Percentiles rank a stretch among this genome's conserved stretches.
Conservation (phyloP, 148 eudicot genomes). For the Talinum fruticosum region DNA sequence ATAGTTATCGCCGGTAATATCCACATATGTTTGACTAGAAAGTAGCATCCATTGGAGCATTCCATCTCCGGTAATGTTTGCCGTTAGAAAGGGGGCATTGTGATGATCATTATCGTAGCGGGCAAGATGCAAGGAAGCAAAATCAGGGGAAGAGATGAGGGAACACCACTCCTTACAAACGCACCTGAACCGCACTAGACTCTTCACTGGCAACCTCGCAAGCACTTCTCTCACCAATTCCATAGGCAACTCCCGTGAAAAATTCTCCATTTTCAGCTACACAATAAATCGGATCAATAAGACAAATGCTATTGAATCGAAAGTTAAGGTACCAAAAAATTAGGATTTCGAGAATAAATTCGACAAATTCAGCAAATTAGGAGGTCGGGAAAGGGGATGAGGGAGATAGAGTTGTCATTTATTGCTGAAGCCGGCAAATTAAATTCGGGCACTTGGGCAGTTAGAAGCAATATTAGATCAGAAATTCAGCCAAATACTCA, state of each 20-base stretch:
- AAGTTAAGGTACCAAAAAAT: no score
- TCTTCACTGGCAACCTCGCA: neutral
- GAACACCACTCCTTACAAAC: neutral
- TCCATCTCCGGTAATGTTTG: neutral
- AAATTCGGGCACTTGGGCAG: no score
- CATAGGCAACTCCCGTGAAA: neutral
- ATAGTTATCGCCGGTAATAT: neutral
- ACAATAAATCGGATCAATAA: neutral
- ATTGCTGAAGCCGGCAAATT: no score
- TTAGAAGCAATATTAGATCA: neutral
- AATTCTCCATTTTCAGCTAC: neutral
- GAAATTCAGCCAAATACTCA: neutral
- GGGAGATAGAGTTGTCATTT: no score
- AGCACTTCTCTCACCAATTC: slow-evolving; percentile 1
- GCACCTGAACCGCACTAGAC: neutral
- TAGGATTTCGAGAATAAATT: no score
- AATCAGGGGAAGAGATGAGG: neutral
- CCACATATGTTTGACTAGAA: neutral
- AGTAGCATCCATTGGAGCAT: neutral
- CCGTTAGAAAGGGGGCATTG: neutral
- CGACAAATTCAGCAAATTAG: no score
- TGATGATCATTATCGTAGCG: neutral
- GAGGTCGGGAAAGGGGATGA: no score
- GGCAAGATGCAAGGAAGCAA: neutral
- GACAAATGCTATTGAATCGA: neutral